These are phyloP conservation scores for Rosa rugosa DNA, from an alignment of 306 rosid species.

Conservation along the genomic window DNA sequence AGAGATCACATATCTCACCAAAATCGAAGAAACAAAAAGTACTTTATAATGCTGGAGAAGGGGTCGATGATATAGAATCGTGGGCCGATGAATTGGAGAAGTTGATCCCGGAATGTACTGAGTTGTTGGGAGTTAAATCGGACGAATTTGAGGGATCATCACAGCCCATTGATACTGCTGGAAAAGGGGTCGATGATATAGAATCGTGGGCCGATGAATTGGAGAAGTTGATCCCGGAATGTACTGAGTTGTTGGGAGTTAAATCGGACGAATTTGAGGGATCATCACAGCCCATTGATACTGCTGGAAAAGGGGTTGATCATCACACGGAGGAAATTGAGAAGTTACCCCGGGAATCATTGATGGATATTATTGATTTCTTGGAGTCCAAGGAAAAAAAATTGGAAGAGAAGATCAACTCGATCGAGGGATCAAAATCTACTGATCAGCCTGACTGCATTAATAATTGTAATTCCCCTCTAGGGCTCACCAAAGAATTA, in stretches of 20 bases:
- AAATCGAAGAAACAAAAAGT: background rate
- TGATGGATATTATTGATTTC: background rate
- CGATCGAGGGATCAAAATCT: background rate
- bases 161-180: background rate
- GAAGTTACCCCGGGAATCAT: background rate
- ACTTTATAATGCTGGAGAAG: background rate
- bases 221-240: background rate
- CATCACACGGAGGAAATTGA: background rate
- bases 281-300: background rate
- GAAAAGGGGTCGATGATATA: background rate
- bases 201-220: background rate
- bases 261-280: background rate
- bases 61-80: background rate
- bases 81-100: background rate
- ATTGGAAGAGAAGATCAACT: background rate
- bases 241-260: background rate
- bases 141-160: background rate
- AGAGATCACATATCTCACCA: background rate
- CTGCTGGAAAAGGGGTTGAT: background rate
- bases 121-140: background rate
- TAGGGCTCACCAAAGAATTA: background rate
- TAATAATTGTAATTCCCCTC: background rate
- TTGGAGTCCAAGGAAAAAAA: background rate
- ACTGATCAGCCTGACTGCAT: background rate
- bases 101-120: background rate